A percentile compares a stretch with the other conserved stretches of the same genome.
Evolutionary conservation across 768 basidiomycete genomes (phyloP).

Genomic region (Leucocoprinus leucothites): DNA sequence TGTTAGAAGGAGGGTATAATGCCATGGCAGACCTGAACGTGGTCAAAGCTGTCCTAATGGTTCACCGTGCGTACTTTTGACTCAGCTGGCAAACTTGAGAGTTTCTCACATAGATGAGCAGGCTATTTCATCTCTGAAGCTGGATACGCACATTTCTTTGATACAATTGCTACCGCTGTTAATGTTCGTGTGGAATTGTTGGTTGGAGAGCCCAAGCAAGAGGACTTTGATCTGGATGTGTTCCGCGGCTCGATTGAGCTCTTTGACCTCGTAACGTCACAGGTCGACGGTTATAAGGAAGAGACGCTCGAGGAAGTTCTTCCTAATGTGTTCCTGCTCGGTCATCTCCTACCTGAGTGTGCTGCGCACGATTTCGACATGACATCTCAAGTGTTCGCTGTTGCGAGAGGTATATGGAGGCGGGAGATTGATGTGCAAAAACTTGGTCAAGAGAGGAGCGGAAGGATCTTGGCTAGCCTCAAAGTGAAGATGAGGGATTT

Average conservation of each 20-base stretch:
- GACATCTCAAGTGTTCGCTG: constrained; percentile 18
- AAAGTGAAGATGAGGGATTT: constrained; percentile 39
- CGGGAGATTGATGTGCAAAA: constrained; percentile 22
- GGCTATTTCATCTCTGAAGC: constrained; percentile 10
- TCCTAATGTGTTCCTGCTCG: constrained; percentile 45
- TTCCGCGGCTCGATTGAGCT: constrained; percentile 3
- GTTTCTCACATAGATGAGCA: background rate
- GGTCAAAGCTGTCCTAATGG: constrained; percentile 35
- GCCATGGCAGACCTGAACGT: constrained; percentile 25
- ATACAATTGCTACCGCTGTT: constrained; percentile 10
- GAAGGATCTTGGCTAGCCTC: constrained; percentile 28
- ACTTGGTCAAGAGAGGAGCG: background rate
- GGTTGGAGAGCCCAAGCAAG: background rate
- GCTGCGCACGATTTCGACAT: constrained; percentile 18
- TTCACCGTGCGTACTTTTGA: constrained; percentile 33
- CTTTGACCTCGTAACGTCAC: constrained; percentile 8
- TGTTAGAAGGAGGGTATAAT: constrained; percentile 20
- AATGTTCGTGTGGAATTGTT: constrained; percentile 6
- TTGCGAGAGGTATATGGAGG: constrained; percentile 34
- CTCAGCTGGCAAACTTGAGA: background rate
- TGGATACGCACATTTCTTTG: constrained; percentile 5
- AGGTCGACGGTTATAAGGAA: constrained; percentile 5
- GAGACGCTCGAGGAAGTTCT: constrained; percentile 25
- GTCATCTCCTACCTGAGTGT: constrained; percentile 42
- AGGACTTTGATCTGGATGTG: background rate